phyloP scores from a whole-genome alignment of 331 rosid genomes.

The Rosa hybrid region DNA sequence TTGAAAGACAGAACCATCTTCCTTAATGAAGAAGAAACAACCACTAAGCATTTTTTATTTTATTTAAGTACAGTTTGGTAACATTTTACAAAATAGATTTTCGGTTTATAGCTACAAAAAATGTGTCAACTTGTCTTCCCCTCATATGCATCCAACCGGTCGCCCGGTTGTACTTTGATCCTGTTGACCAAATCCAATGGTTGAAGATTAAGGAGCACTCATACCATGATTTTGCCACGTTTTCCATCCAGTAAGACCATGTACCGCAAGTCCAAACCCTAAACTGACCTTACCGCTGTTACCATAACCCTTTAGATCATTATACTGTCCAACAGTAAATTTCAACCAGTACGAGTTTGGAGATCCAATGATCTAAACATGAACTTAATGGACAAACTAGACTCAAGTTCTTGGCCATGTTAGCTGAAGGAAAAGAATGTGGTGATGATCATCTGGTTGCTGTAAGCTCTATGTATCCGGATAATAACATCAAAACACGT shows the following conservation, averaged over 20 bases:
- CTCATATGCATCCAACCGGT: no score
- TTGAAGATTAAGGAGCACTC: not conserved
- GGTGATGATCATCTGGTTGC: not conserved
- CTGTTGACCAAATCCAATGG: not conserved
- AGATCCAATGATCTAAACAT: not conserved
- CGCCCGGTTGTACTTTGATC: no score
- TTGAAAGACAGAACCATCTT: constrained; percentile 7
- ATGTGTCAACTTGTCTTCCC: no score
- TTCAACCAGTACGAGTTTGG: not conserved
- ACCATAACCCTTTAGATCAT: not conserved
- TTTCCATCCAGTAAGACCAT: not conserved
- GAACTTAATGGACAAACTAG: not conserved
- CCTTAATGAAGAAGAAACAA: not conserved
- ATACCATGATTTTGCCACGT: not conserved
- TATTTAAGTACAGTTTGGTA: no score
- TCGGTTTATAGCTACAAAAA: no score
- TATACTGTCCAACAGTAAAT: not conserved
- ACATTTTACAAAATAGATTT: no score
- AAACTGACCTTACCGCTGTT: not conserved
- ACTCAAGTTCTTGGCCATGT: not conserved
- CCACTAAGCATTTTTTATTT: not conserved
- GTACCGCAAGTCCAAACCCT: not conserved
- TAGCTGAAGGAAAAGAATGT: not conserved
- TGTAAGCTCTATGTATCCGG: not conserved
- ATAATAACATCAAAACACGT: not conserved